Conservation (phyloP, 129 eudicot genomes). For the Kitagawia praeruptora region DNA sequence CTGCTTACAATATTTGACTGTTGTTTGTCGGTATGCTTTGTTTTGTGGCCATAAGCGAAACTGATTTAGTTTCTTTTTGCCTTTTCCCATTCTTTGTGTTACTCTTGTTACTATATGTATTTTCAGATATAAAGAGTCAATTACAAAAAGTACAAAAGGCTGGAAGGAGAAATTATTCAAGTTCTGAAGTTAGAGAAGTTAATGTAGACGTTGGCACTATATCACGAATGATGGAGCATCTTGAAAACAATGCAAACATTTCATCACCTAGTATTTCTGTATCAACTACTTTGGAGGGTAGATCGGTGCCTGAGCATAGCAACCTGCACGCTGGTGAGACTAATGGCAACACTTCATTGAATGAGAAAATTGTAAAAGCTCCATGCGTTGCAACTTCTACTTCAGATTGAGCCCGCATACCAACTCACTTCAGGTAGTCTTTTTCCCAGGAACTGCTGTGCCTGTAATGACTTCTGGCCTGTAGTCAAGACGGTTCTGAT, state of each 20-base stretch:
- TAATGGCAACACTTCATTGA: slow-evolving; percentile 11
- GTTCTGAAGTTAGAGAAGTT: slow-evolving; percentile 47
- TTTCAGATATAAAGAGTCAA: slow-evolving; percentile 77
- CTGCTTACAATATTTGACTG: neutral
- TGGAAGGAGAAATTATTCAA: slow-evolving; percentile 85
- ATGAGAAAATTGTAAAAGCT: slow-evolving; percentile 16
- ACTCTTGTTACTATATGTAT: neutral
- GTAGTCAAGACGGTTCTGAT: neutral
- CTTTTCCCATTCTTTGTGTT: neutral
- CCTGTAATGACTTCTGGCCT: neutral
- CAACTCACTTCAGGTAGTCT: neutral
- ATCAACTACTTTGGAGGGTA: slow-evolving; percentile 23
- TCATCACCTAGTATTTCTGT: slow-evolving; percentile 12
- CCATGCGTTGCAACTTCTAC: slow-evolving; percentile 32
- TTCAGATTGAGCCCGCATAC: slow-evolving; percentile 21
- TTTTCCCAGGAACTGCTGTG: neutral
- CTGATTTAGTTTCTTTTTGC: neutral
- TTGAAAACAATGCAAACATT: slow-evolving; percentile 34
- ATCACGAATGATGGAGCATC: slow-evolving; percentile 73
- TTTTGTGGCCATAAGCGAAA: neutral
- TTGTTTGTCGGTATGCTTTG: neutral
- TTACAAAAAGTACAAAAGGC: slow-evolving; percentile 77
- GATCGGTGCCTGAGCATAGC: slow-evolving; percentile 9
- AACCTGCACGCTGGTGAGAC: slow-evolving; percentile 12
- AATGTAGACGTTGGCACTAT: slow-evolving; percentile 48